These are phyloP conservation scores for Aspergillus hancockii DNA, from an alignment of 495 filamentous ascomycete genomes.

Conservation along the genomic window DNA sequence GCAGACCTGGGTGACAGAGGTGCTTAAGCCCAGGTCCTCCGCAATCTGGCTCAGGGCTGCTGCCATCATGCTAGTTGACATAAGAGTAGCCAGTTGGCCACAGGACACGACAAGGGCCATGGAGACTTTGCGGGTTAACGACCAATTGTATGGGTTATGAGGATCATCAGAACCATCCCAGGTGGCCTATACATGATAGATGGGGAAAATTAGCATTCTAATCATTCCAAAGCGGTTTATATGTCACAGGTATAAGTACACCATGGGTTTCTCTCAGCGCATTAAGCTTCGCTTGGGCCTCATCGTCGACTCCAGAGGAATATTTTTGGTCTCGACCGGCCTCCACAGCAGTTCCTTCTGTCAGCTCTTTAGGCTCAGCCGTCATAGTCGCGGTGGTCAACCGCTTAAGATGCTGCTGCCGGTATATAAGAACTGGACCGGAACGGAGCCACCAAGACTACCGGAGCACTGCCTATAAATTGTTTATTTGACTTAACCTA, in stretches of 20 bases:
- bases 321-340: not conserved
- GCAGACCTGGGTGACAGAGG: not conserved
- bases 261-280: not conserved
- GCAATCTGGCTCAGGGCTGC: slow-evolving; percentile 6
- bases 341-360: not conserved
- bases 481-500: not conserved
- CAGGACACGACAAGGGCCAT: slow-evolving; percentile 5
- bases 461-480: not conserved
- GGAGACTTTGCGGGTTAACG: not conserved
- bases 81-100: slow-evolving; percentile 1
- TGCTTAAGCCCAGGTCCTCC: not conserved
- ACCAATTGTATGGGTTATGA: slow-evolving; percentile 7
- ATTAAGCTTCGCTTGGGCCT: not conserved
- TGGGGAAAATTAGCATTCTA: not conserved
- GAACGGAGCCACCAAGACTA: not conserved
- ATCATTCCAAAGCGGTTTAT: too few relatives aligned
- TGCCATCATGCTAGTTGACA: slow-evolving; percentile 10
- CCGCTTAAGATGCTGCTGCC: not conserved
- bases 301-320: not conserved
- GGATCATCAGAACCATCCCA: slow-evolving; percentile 7
- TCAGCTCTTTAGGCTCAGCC: not conserved
- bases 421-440: not conserved
- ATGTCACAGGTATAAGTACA: not conserved
- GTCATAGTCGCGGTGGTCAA: not conserved
- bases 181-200: not conserved